Evolutionary conservation across 1,284 basidiomycete species (phyloP).

Genomic region (Trametes sp.): DNA sequence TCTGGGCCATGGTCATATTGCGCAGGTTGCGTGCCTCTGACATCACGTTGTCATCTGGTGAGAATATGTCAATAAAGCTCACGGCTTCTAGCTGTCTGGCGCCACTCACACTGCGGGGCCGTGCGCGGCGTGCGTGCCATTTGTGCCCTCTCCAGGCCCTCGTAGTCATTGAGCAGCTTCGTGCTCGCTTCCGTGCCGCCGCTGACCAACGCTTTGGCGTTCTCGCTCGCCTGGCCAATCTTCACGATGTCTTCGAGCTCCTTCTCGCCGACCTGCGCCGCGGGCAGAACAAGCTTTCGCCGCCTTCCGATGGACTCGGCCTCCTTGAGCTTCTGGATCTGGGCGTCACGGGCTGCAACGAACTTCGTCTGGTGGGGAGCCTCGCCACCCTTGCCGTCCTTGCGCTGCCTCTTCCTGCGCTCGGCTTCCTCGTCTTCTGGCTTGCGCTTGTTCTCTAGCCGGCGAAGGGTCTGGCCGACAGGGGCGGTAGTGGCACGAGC

Average conservation of each 20-base stretch:
- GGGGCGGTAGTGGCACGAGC: conserved; percentile 89
- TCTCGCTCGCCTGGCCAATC: conserved; percentile 93
- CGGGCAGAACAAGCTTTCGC: conserved; percentile 86
- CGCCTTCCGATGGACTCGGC: conserved; percentile 94
- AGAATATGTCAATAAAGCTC: conserved; percentile 12
- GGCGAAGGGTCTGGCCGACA: conserved; percentile 89
- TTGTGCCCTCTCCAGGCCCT: conserved; percentile 85
- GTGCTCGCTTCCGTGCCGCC: conserved; percentile 87
- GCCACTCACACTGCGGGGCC: conserved; percentile 84
- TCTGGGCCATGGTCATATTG: conserved; percentile 92
- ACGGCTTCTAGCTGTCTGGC: conserved; percentile 8
- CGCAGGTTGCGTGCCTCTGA: conserved; percentile 95
- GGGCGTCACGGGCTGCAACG: conserved; percentile 91
- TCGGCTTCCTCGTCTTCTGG: conserved; percentile 90
- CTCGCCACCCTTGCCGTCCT: conserved; percentile 60
- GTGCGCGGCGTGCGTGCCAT: conserved; percentile 94
- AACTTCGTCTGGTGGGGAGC: conserved; percentile 87
- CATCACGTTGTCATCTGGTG: conserved; percentile 90
- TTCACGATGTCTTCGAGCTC: conserved; percentile 99
- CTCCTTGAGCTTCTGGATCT: conserved; percentile 97
- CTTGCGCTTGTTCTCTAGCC: conserved; percentile 92
- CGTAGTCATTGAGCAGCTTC: conserved; percentile 90
- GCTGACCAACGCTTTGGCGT: conserved; percentile 77
- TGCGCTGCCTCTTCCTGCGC: conserved; percentile 83
- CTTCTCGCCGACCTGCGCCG: conserved; percentile 93